Conservation (phyloP, 306 rosid species). For the Fragaria nilgerrensis region DNA sequence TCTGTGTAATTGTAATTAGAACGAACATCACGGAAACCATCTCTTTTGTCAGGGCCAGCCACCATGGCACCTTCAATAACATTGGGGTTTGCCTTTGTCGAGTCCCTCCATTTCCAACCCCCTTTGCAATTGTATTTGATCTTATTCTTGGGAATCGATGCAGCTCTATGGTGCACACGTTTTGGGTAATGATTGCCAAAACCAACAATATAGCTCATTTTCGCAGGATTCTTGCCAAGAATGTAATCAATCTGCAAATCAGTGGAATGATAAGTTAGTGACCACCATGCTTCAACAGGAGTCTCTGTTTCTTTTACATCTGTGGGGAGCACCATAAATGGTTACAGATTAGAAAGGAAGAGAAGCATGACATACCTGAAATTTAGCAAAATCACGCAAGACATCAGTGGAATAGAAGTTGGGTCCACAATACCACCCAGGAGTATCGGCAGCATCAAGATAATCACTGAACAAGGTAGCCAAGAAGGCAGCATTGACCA, state of each 20-base stretch:
- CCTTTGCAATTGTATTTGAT: conserved; percentile 87
- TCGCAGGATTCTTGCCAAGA: conserved; percentile 82
- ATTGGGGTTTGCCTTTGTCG: conserved; percentile 77
- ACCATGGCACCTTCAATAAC: conserved; percentile 88
- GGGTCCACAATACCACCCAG: conserved; percentile 99
- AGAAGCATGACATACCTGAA: conserved; percentile 52
- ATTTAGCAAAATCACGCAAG: conserved; percentile 80
- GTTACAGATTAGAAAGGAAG: background rate
- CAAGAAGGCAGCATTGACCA: conserved; percentile 93
- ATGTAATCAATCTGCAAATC: conserved; percentile 84
- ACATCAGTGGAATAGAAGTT: conserved; percentile 79
- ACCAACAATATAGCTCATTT: conserved; percentile 88
- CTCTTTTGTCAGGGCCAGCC: conserved; percentile 94
- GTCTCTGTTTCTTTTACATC: background rate
- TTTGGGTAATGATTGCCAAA: conserved; percentile 85
- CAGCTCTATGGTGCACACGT: conserved; percentile 93
- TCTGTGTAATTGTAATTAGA: conserved; percentile 89
- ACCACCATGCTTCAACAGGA: background rate
- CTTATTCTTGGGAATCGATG: conserved; percentile 90
- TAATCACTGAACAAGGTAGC: conserved; percentile 91
- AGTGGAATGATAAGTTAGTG: background rate
- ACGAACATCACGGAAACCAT: conserved; percentile 90
- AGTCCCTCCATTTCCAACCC: conserved; percentile 98
- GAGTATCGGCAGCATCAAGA: conserved; percentile 96
- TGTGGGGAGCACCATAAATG: background rate